Percentiles rank a stretch among this genome's conserved stretches.
Evolutionary conservation across 805 yeast species (phyloP).

Genomic region (Limtongozyma cylindracea): DNA sequence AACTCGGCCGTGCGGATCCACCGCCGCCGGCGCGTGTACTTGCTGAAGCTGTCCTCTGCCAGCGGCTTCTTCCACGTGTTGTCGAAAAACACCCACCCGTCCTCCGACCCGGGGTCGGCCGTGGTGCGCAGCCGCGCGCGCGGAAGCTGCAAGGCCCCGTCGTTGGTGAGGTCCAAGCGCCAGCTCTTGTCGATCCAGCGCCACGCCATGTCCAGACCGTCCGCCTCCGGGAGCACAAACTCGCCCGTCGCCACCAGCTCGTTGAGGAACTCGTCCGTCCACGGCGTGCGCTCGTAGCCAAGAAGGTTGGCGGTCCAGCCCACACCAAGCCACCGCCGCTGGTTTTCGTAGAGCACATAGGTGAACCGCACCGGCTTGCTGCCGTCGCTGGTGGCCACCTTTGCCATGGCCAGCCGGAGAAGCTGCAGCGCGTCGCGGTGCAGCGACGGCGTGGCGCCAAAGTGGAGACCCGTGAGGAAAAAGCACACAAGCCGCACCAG

Average conservation of each 20-base stretch:
- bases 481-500: constrained; percentile 46
- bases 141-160: constrained; percentile 55
- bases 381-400: constrained; percentile 12
- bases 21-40: constrained; percentile 82
- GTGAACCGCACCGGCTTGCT: constrained; percentile 49
- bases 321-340: constrained; percentile 90
- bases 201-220: constrained; percentile 24
- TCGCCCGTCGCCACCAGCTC: constrained; percentile 56
- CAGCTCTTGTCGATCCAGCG: constrained; percentile 87
- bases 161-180: constrained; percentile 75
- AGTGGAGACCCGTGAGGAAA: constrained; percentile 72
- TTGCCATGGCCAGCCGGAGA: constrained; percentile 28
- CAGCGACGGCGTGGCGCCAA: no score
- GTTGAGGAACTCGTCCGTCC: constrained; percentile 92
- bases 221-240: constrained; percentile 61
- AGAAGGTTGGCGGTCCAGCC: constrained; percentile 92
- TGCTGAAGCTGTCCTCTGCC: constrained; percentile 68
- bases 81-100: constrained; percentile 74
- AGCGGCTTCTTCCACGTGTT: constrained; percentile 88
- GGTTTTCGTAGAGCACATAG: constrained; percentile 82
- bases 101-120: constrained; percentile 54
- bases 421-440: constrained; percentile 17
- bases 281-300: constrained; percentile 82
- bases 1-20: constrained; percentile 92
- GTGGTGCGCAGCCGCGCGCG: constrained; percentile 26